Evolutionary conservation across 1,284 basidiomycete species (phyloP).

Genomic region (Irpex lacteus): DNA sequence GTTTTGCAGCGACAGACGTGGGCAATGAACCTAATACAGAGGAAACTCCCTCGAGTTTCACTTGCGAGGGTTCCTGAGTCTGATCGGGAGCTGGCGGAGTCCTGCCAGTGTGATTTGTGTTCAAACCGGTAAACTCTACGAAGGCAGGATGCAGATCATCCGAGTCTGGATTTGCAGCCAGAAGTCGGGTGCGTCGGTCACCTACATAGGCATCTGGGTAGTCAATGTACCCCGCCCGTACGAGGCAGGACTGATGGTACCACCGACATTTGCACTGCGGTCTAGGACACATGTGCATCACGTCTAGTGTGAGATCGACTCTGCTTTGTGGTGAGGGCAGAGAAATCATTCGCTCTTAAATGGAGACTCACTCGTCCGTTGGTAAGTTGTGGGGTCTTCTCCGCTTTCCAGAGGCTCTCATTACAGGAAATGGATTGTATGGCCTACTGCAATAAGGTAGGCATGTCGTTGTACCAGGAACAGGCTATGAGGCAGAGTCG

Average conservation of each 20-base stretch:
- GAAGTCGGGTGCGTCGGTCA: slow-evolving; percentile 19
- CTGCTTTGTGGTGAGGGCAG: not conserved
- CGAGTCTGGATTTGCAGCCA: slow-evolving; percentile 21
- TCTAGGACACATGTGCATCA: slow-evolving; percentile 28
- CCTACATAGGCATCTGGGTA: slow-evolving; percentile 2
- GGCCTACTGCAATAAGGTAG: slow-evolving; percentile 8
- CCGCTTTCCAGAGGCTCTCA: not conserved
- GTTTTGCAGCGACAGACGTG: not conserved
- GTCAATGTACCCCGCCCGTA: slow-evolving; percentile 8
- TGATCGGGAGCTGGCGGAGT: not conserved
- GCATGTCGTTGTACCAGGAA: slow-evolving; percentile 14
- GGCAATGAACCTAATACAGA: not conserved
- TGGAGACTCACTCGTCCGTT: not conserved
- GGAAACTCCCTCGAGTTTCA: not conserved
- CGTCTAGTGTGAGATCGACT: slow-evolving; percentile 1
- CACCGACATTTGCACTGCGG: slow-evolving; percentile 20
- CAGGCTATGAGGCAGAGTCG: not conserved
- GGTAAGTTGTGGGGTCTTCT: not conserved
- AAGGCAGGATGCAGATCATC: slow-evolving; percentile 10
- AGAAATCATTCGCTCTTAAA: not conserved
- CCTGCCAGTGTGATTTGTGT: not conserved
- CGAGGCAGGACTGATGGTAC: slow-evolving; percentile 24
- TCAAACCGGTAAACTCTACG: slow-evolving; percentile 2
- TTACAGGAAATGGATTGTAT: slow-evolving; percentile 23
- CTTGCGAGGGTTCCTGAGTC: not conserved